Conservation (phyloP, 2,329 filamentous ascomycete genomes). For the Colletotrichum tropicale region DNA sequence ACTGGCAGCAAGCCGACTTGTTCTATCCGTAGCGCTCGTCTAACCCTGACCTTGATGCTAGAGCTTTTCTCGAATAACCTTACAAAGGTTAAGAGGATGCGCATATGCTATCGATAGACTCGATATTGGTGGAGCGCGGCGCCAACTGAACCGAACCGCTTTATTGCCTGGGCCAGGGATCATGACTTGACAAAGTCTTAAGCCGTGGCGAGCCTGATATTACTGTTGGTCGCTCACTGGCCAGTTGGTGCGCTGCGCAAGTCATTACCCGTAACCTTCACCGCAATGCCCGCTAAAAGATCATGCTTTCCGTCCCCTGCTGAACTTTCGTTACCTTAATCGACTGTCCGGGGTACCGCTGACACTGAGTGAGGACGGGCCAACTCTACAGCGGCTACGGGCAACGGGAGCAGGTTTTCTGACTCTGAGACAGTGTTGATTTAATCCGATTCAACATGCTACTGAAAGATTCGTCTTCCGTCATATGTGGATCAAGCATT, state of each 20-base stretch:
- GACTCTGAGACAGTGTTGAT: not conserved
- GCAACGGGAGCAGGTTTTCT: not conserved
- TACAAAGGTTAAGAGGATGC: not conserved
- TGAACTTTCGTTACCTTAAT: not conserved
- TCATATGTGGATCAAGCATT: not conserved
- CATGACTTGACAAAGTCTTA: not conserved
- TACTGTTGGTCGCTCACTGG: not conserved
- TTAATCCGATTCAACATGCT: not conserved
- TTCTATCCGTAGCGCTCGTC: not conserved
- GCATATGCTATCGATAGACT: not conserved
- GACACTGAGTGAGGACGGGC: not conserved
- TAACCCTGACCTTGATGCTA: not conserved
- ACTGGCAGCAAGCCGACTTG: not conserved
- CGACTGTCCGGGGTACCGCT: conserved; percentile 1
- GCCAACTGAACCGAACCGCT: not conserved
- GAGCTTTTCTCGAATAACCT: not conserved
- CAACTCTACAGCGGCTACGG: not conserved
- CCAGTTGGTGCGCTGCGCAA: not conserved
- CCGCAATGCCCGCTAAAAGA: not conserved
- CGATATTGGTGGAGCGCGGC: not conserved
- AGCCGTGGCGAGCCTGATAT: not conserved
- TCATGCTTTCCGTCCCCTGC: not conserved
- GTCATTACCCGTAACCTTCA: not conserved
- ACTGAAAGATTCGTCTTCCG: not conserved
- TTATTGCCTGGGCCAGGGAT: not conserved